Base-by-base conservation (phyloP, 495 filamentous ascomycete genomes). In the Penicillium macrosclerotiorum region DNA sequence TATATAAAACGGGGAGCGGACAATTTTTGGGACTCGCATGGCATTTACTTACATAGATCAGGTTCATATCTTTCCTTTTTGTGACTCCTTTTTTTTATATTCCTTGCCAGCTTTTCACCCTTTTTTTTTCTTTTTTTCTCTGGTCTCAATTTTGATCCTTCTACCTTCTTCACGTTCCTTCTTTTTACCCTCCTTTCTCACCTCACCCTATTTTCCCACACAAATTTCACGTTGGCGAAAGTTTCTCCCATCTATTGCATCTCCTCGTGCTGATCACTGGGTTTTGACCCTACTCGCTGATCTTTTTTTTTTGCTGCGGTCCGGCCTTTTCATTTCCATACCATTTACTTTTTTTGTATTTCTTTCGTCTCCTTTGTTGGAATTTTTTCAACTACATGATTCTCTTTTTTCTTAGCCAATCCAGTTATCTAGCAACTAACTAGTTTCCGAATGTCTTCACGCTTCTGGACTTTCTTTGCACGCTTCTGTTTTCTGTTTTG, bases 11-110 rank as follows among this genome's bases (percentile, higher is more conserved):
- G 67, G 63, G 59, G 62, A 71, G 62, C 63, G 59, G 62, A 63
- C 61, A 59, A 64, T 61, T 69, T 69, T 66, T 72, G 62, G 65
- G 62, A 65, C 55, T 69, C 60, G 65, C 69, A 69, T 69, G 67
- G 67, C 65, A 70, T 69, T 62, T 52, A 62, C 50, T 59, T 68
- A 67, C 64, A 72, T 72, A 71, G 65, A 72, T 63, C 59, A 60
- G 66, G 60, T 59, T 68, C 59, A 67, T 63, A 63, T 64, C 52
- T 66, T 65, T 69, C 47, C 47, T 60, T 55, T 54, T 56, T 50
- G 32, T 29, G 40, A 31, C 25, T 44, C 19, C 35, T 54, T 51
- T n/a, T 64, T 51, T 66, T 65, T 69, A 44, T 45, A 58, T 55
- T 54, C 54, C 48, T 37, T 29, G 40, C 34, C 25, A 40, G 16